Percentiles rank a stretch among this genome's conserved stretches.
Evolutionary conservation across 2,329 filamentous ascomycete genomes (phyloP).

Genomic region (Cladophialophora yegresii): DNA sequence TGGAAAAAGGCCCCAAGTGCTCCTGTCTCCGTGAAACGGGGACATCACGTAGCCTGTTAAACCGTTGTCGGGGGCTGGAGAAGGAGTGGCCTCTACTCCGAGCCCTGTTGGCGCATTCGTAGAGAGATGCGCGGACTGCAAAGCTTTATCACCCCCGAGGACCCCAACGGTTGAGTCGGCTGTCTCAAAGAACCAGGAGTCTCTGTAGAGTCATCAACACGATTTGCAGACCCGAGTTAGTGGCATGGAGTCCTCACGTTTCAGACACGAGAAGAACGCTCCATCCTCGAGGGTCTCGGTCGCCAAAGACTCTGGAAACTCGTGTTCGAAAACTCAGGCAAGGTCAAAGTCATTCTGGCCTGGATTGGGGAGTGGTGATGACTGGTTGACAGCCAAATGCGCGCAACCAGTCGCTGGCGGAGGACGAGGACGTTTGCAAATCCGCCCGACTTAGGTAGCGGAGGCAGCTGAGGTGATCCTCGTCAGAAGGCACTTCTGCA

Average conservation of each 20-base stretch:
- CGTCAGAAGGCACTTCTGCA: conserved; percentile 31
- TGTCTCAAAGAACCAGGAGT: conserved; percentile 27
- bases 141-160: conserved; percentile 1
- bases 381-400: conserved; percentile 24
- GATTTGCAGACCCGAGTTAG: conserved; percentile 32
- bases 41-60: conserved; percentile 22
- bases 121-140: conserved; percentile 8
- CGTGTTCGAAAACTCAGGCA: conserved; percentile 6
- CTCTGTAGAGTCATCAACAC: conserved; percentile 13
- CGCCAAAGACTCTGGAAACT: conserved; percentile 3
- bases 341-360: conserved; percentile 15
- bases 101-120: conserved; percentile 23
- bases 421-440: conserved; percentile 21
- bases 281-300: conserved; percentile 10
- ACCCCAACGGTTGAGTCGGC: conserved; percentile 13
- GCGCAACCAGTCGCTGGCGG: conserved; percentile 35
- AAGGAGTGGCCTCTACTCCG: conserved; percentile 8
- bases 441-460: conserved; percentile 34
- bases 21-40: conserved; percentile 17
- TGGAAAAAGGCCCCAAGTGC: neutral
- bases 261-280: conserved; percentile 18
- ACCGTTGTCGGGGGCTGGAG: conserved; percentile 19
- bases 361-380: conserved; percentile 23
- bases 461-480: conserved; percentile 33
- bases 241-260: conserved; percentile 23